phyloP scores from a whole-genome alignment of 805 yeast genomes.

The Yamadazyma philogaea region DNA sequence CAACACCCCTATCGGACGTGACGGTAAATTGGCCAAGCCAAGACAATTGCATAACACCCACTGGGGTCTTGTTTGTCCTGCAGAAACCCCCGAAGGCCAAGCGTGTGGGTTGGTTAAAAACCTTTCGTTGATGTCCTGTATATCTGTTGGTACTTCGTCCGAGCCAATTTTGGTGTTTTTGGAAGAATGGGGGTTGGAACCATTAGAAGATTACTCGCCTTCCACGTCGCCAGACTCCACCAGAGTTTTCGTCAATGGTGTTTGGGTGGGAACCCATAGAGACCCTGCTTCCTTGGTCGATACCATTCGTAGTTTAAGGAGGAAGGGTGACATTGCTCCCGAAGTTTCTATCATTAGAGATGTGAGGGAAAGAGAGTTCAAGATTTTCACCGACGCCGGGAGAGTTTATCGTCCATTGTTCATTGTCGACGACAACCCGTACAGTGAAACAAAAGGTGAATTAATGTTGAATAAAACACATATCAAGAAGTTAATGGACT shows the following conservation, averaged over 20 bases:
- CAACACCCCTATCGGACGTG: conserved; percentile 98
- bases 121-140: conserved; percentile 93
- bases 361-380: conserved; percentile 93
- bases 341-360: conserved; percentile 97
- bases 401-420: conserved; percentile 96
- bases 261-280: conserved; percentile 98
- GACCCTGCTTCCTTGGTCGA: conserved; percentile 91
- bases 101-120: conserved; percentile 99
- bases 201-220: conserved; percentile 92
- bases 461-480: conserved; percentile 83
- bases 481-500: conserved; percentile 61
- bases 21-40: conserved; percentile 97
- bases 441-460: conserved; percentile 67
- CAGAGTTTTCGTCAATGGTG: conserved; percentile 95
- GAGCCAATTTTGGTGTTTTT: conserved; percentile 89
- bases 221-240: conserved; percentile 88
- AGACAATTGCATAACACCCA: conserved; percentile 99
- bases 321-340: conserved; percentile 92
- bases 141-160: conserved; percentile 96
- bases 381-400: conserved; percentile 97
- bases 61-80: conserved; percentile 99
- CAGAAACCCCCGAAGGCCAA: conserved; percentile 99
- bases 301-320: conserved; percentile 85
- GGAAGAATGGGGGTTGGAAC: conserved; percentile 99
- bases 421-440: conserved; percentile 83